Evolutionary conservation across 176 grass and related monocot genomes (phyloP).

Genomic region (Tillandsia fasciculata): DNA sequence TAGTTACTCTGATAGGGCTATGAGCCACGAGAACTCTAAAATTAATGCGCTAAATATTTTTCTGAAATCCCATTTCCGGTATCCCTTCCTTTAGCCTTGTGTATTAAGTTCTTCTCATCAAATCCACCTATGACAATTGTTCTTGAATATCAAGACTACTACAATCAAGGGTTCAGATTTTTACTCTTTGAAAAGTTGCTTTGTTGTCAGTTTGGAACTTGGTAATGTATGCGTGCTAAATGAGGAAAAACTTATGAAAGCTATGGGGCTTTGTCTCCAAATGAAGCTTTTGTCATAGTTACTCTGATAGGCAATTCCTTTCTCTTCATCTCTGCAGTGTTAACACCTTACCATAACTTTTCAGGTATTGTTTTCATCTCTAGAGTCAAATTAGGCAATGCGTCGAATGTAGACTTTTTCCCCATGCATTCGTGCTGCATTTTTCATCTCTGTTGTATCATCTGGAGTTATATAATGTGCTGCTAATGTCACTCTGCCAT

Average conservation of each 20-base stretch:
- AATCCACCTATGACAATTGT: too few relatives aligned
- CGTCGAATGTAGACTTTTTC: neutral
- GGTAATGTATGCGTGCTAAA: constrained; percentile 4
- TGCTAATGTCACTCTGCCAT: too few relatives aligned
- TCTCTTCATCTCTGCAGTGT: neutral
- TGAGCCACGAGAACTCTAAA: neutral
- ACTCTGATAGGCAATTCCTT: constrained; percentile 33
- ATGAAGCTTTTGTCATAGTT: constrained; percentile 80
- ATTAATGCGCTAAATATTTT: neutral
- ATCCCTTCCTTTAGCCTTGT: too few relatives aligned
- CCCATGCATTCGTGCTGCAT: neutral
- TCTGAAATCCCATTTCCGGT: neutral
- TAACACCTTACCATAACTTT: neutral
- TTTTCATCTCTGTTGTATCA: neutral
- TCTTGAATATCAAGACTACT: too few relatives aligned
- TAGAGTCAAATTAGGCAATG: neutral
- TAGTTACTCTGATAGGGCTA: constrained; percentile 53
- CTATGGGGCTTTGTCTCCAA: constrained; percentile 58
- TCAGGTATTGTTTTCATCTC: neutral
- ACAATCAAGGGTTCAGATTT: too few relatives aligned
- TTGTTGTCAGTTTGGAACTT: neutral
- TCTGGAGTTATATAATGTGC: neutral
- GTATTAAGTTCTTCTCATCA: too few relatives aligned
- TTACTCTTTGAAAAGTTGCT: too few relatives aligned
- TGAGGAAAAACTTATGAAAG: constrained; percentile 38